phyloP scores from a whole-genome alignment of 805 yeast genomes.

The Candida manassasensis region DNA sequence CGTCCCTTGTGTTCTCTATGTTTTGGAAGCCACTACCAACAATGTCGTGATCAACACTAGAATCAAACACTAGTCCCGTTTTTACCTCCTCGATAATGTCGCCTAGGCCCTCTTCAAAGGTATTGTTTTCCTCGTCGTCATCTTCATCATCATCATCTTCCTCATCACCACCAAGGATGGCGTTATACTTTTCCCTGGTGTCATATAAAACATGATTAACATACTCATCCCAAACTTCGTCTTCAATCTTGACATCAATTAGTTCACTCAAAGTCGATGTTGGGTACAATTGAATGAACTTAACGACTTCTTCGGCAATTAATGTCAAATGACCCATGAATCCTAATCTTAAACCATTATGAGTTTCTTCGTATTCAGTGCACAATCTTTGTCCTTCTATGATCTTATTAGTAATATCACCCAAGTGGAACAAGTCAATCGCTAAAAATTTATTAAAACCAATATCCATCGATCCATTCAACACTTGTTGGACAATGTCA shows the following conservation, averaged over 20 bases:
- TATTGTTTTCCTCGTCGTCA: conserved; percentile 19
- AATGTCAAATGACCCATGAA: conserved; percentile 95
- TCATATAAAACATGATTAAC: conserved; percentile 79
- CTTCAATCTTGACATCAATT: conserved; percentile 35
- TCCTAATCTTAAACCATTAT: conserved; percentile 66
- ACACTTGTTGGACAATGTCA: conserved; percentile 44
- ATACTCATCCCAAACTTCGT: conserved; percentile 69
- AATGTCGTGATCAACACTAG: conserved; percentile 23
- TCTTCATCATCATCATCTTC: conserved; percentile 40
- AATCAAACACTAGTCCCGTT: conserved; percentile 27
- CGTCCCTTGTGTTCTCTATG: conserved; percentile 23
- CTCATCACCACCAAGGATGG: conserved; percentile 80
- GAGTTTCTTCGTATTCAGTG: conserved; percentile 52
- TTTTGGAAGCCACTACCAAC: conserved; percentile 25
- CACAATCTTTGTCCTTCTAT: conserved; percentile 52
- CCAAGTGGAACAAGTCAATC: conserved; percentile 55
- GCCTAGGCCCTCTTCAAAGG: conserved; percentile 34
- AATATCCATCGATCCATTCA: conserved; percentile 45
- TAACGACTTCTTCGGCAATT: conserved; percentile 94
- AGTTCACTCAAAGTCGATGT: conserved; percentile 31
- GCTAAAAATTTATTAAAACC: conserved; percentile 45
- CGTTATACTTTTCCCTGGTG: conserved; percentile 90
- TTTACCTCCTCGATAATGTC: conserved; percentile 36
- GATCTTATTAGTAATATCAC: conserved; percentile 38
- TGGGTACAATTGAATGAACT: conserved; percentile 54